Evolutionary conservation across 177 flowering plant species (phyloP).

Genomic region (Vitis hybrid): DNA sequence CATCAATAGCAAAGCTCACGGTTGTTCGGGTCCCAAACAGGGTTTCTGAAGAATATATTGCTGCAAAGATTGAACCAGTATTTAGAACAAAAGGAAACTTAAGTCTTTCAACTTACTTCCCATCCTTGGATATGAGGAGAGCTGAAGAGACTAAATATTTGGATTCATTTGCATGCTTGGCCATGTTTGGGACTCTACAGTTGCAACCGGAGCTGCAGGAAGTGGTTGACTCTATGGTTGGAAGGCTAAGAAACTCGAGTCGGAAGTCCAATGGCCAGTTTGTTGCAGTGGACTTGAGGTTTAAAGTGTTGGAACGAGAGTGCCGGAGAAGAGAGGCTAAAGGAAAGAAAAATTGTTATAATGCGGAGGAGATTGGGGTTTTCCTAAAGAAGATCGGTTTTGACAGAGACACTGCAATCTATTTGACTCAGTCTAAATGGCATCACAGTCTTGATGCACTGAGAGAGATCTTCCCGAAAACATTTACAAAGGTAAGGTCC

Average conservation of each 20-base stretch:
- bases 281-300: slow-evolving; percentile 83
- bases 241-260: slow-evolving; percentile 65
- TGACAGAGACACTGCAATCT: slow-evolving; percentile 61
- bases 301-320: slow-evolving; percentile 45
- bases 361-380: slow-evolving; percentile 59
- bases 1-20: slow-evolving; percentile 47
- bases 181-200: slow-evolving; percentile 74
- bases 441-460: slow-evolving; percentile 61
- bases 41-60: slow-evolving; percentile 62
- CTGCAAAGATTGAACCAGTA: slow-evolving; percentile 61
- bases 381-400: slow-evolving; percentile 77
- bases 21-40: slow-evolving; percentile 77
- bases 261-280: slow-evolving; percentile 69
- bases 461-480: slow-evolving; percentile 74
- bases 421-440: slow-evolving; percentile 79
- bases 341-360: slow-evolving; percentile 59
- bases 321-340: slow-evolving; percentile 58
- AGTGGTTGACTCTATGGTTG: slow-evolving; percentile 79
- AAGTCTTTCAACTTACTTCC: slow-evolving; percentile 75
- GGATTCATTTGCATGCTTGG: slow-evolving; percentile 74
- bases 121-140: slow-evolving; percentile 81
- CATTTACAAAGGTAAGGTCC: slow-evolving; percentile 69
- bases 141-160: slow-evolving; percentile 22
- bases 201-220: slow-evolving; percentile 72
- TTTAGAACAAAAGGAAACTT: slow-evolving; percentile 59